Evolutionary conservation across 495 filamentous ascomycete genomes (phyloP).

Genomic region (Lophiostoma macrostomum): DNA sequence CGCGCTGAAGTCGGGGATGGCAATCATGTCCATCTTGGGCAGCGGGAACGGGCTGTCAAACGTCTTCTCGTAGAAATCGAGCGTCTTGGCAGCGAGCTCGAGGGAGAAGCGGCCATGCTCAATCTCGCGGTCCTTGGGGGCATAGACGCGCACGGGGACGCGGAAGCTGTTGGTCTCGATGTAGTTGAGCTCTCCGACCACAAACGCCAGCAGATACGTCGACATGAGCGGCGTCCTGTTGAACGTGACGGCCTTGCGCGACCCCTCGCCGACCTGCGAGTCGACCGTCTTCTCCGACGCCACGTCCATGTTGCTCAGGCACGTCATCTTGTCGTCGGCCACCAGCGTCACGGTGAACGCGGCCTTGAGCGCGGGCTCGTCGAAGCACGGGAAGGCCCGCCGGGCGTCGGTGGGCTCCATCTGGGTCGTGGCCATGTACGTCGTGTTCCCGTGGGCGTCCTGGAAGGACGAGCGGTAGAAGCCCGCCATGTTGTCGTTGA

Average conservation of each 20-base stretch:
- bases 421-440: slow-evolving; percentile 71
- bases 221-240: slow-evolving; percentile 73
- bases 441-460: slow-evolving; percentile 58
- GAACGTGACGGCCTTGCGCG: slow-evolving; percentile 71
- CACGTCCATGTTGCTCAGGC: slow-evolving; percentile 79
- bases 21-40: slow-evolving; percentile 97
- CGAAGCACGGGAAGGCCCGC: slow-evolving; percentile 73
- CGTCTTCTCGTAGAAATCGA: slow-evolving; percentile 73
- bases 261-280: slow-evolving; percentile 51
- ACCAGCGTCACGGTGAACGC: slow-evolving; percentile 71
- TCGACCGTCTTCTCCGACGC: slow-evolving; percentile 59
- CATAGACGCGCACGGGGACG: slow-evolving; percentile 68
- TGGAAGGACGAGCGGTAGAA: slow-evolving; percentile 79
- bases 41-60: slow-evolving; percentile 67
- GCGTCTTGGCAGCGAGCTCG: slow-evolving; percentile 63
- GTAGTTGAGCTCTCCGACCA: slow-evolving; percentile 71
- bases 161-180: slow-evolving; percentile 74
- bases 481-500: slow-evolving; percentile 80
- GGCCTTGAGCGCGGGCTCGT: slow-evolving; percentile 73
- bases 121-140: slow-evolving; percentile 60
- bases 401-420: slow-evolving; percentile 79
- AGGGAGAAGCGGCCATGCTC: slow-evolving; percentile 67
- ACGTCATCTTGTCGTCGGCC: slow-evolving; percentile 69
- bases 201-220: slow-evolving; percentile 73
- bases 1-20: slow-evolving; percentile 88